Base-by-base conservation (phyloP, 257 asterid species). In the Marsdenia floribunda region DNA sequence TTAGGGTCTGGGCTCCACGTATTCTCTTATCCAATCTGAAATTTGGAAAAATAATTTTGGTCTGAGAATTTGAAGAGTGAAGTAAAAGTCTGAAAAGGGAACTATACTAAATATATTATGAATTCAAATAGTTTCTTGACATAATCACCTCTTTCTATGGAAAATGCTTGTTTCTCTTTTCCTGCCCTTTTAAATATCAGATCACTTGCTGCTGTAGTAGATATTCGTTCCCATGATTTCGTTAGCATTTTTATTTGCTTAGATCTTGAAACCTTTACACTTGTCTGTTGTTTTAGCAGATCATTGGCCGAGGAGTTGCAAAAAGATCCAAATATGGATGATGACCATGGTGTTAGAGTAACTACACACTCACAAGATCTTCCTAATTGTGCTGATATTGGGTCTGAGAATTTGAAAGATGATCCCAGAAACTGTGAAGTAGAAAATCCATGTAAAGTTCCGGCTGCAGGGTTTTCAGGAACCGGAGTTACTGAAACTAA, bases 291-390 rank as follows among this genome's bases (percentile, higher is more conserved):
- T 44, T 60, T 83, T 83, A 68, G 72, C 84, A 94, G 98, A 84
- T 81, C 89, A 61, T 57, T 40, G 47, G 71, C 82, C 26, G 93
- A 84, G 70, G 89, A 86, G 80, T 81, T 75, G 49, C 86, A 74
- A 69, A 67, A 76, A 53, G 86, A 80, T 24, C 72, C 75, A 60
- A 80, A 70, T 46, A 82, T 75, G 76, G 72, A 68, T 61, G 72
- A 61, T 63, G 26, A 59, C 26, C 73, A 38, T 58, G 76, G 22
- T 29, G 69, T 71, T 54, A 33, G 69, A 49, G 71, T 53, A 61
- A 79, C 83, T 54, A 70, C 78, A 22, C 50, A 46, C 82, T 74
- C 87, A 2, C 75, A 81, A 78, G 83, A 82, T 81, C 85, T 77
- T 75, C 85, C 82, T 70, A 80, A 84, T 76, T 59, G 82, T 85